These are phyloP conservation scores for Pseudopediastrum boryanum DNA, from an alignment of 139 green algal species.

Conservation along the genomic window DNA sequence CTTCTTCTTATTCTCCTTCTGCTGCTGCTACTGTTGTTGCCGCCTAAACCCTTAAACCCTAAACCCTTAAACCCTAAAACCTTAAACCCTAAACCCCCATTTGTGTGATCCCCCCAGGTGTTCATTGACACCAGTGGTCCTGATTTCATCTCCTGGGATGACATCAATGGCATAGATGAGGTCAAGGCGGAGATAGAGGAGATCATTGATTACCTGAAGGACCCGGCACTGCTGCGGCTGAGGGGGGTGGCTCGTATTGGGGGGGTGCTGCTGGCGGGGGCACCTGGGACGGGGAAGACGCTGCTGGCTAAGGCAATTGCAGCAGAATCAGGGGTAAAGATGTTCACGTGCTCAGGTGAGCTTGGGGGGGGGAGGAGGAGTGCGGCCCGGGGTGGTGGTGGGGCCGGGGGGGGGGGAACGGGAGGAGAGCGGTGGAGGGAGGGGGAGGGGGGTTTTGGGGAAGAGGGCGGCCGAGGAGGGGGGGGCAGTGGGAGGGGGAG, in stretches of 20 bases:
- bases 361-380: no score
- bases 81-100: neutral
- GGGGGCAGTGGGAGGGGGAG: no score
- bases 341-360: constrained; percentile 67
- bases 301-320: constrained; percentile 97
- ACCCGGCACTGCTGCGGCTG: constrained; percentile 40
- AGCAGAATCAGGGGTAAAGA: constrained; percentile 90
- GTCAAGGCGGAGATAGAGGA: constrained; percentile 65
- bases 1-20: no score
- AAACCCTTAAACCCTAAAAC: no score
- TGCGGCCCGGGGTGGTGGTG: no score
- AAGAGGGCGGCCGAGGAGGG: no score
- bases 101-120: no score
- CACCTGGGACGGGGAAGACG: constrained; percentile 93
- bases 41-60: no score
- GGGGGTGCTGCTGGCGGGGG: constrained; percentile 61
- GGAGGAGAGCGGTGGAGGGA: no score
- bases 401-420: no score
- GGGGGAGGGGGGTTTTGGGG: no score
- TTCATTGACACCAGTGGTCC: constrained; percentile 52
- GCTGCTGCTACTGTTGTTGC: no score
- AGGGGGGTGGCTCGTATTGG: constrained; percentile 56
- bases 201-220: constrained; percentile 67
- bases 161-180: constrained; percentile 71
- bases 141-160: constrained; percentile 67